phyloP scores from a whole-genome alignment of 805 yeast species.

The Myxozyma nipponensis region DNA sequence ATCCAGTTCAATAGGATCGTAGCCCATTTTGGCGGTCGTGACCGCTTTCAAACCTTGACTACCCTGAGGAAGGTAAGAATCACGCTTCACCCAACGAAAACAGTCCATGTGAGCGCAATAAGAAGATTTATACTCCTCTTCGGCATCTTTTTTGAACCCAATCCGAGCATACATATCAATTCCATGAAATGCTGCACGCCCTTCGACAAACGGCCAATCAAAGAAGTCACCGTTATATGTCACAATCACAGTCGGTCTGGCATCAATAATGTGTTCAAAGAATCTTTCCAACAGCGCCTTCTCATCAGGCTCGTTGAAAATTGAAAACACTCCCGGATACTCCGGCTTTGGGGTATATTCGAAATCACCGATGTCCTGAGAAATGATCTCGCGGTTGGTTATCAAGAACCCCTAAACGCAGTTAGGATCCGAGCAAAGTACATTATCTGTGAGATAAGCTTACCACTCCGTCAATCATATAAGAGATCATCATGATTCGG shows the following conservation, averaged over 20 bases:
- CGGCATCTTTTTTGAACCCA: slow-evolving; percentile 85
- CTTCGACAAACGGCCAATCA: slow-evolving; percentile 98
- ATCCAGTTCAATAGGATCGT: slow-evolving; percentile 92
- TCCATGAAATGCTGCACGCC: slow-evolving; percentile 78
- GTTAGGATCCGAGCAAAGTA: background rate
- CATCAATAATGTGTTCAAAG: slow-evolving; percentile 86
- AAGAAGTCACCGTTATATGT: slow-evolving; percentile 98
- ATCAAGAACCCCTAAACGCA: slow-evolving; percentile 68
- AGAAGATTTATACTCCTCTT: slow-evolving; percentile 88
- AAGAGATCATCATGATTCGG: slow-evolving; percentile 97
- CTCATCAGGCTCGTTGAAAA: slow-evolving; percentile 88
- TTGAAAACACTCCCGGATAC: slow-evolving; percentile 82
- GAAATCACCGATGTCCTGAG: slow-evolving; percentile 92
- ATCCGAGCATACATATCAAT: slow-evolving; percentile 86
- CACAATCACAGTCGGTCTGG: slow-evolving; percentile 91
- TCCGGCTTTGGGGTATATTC: slow-evolving; percentile 98
- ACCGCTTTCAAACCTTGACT: slow-evolving; percentile 98
- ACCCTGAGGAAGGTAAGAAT: slow-evolving; percentile 95
- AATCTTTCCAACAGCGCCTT: slow-evolving; percentile 67
- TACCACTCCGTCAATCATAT: slow-evolving; percentile 92
- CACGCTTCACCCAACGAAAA: slow-evolving; percentile 96
- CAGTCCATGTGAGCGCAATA: slow-evolving; percentile 98
- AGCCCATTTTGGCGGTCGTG: slow-evolving; percentile 90
- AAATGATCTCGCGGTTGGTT: slow-evolving; percentile 89
- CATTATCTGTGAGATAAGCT: background rate